Base-by-base conservation (phyloP, 768 basidiomycete species). In the Russula compacta region DNA sequence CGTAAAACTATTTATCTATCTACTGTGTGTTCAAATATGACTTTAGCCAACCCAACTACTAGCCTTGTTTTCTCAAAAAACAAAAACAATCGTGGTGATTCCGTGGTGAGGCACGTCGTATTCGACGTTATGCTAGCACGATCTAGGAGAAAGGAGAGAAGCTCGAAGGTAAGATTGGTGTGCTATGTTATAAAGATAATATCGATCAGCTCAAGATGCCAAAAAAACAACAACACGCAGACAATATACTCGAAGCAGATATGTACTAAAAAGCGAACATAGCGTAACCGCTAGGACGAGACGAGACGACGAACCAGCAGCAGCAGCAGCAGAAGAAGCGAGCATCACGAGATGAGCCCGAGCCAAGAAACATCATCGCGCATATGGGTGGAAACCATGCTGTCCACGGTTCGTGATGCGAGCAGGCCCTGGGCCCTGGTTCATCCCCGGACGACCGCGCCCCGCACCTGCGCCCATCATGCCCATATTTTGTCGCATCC, bases 321-420 rank as follows among this genome's bases (percentile, higher is more conserved):
- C 6, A 15, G 24, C 24, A 29, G 24, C 24, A 51, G 15, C 15
- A 15, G 17, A 6, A 14, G 17, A 29, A 29, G 24, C 24, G 24
- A 3, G 3, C 24, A 29, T 29, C 24, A 29, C 24, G 1, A 1
- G 2, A 29, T 3, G 24, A 29, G 24, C 24, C 24, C 3, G 24
- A 29, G 24, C 2, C 24, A 5, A 33, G 33, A 35, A 19, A 54
- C 24, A 53, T 70, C 71, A 89, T 66, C 89, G 85, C 36, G 87
- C 85, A 67, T 92, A 92, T 0, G 90, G 90, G 67, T 92, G 90
- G 74, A 87, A 92, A 65, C 83, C 82, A 72, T 91, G 88, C 68
- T 87, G 85, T 38, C 90, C 88, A 39, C 89, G 75, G 67, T 86
- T 84, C 1, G 74, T 78, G 11, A 82, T 80, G 58, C 89, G 64